These are phyloP conservation scores for Eremothecium gossypii DNA, from an alignment of 1,139 yeast species.

Conservation along the genomic window DNA sequence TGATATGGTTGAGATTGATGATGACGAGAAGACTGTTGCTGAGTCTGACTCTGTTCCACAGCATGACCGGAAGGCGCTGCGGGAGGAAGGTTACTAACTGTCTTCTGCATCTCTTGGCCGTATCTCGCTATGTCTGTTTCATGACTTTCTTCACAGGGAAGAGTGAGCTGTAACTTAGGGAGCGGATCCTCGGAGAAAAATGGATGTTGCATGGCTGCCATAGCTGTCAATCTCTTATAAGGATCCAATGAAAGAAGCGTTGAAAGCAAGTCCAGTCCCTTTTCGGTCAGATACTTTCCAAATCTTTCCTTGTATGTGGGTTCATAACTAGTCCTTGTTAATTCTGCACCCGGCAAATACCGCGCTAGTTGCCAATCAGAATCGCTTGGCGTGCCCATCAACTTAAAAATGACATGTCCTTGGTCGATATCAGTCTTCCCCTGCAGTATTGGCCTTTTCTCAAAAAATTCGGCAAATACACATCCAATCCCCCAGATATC, in stretches of 20 bases:
- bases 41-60: conserved; percentile 10
- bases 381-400: conserved; percentile 72
- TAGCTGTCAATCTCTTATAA: conserved; percentile 60
- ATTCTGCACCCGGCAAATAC: conserved; percentile 50
- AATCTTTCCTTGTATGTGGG: conserved; percentile 49
- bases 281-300: conserved; percentile 26
- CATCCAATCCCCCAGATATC: conserved; percentile 98
- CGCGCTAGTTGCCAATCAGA: conserved; percentile 59
- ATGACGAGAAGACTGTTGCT: not conserved
- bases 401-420: conserved; percentile 66
- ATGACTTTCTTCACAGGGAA: conserved; percentile 83
- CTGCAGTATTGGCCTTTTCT: conserved; percentile 69
- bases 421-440: conserved; percentile 91
- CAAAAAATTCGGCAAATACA: conserved; percentile 85
- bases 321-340: conserved; percentile 35
- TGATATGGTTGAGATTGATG: not conserved
- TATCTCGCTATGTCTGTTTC: conserved; percentile 71
- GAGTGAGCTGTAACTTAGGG: conserved; percentile 46
- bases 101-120: conserved; percentile 34
- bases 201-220: conserved; percentile 60
- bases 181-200: conserved; percentile 61
- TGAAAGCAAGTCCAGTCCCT: conserved; percentile 38
- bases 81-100: conserved; percentile 27
- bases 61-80: conserved; percentile 28
- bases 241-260: conserved; percentile 62